Evolutionary conservation across 495 filamentous ascomycete species (phyloP), one percentile per base, ranked within the genome.

Genomic region (Annulohypoxylon stygium): DNA sequence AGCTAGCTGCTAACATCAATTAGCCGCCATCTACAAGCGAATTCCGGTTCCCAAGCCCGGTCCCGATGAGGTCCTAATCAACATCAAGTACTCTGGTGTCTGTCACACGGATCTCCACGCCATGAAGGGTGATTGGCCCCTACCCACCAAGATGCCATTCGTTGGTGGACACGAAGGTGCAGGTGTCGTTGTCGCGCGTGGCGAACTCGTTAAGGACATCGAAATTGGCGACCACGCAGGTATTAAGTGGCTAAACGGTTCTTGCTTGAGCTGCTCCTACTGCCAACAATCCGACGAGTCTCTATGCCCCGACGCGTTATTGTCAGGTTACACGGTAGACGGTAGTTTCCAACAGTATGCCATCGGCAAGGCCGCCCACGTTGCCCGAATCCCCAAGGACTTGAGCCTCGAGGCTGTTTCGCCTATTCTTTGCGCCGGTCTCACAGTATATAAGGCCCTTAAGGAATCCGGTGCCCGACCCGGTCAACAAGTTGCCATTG

Each of bases 111-210:
- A 94, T 77, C 83, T 93, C 23, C 92, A 96, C 83, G 93, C 93
- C 59, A 85, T 94, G 82, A 93, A 91, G 61, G 93, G 95, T 69
- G 92, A 97, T 83, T 97, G 94, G 93, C 94, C 95, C 10, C 80
- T 97, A 47, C 78, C 83, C 5, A 88, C 88, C 70, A 97, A 97
- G 83, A 81, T 92, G 18, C 92, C 93, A 12, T 86, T 97, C n/a
- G 91, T 98, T 45, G 94, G 95, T 75, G 95, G 95, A n/a, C 95
- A 98, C 82, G 94, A 97, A 82, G 95, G 92, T 65, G 93, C 94
- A 34, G 94, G 94, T 76, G 82, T 94, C 43, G 92, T 97, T 36
- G 94, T 97, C 18, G 93, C 93, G 25, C 86, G 86, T 62, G 94
- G 94, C 69, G 81, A 88, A 7, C 84, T 94, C 8, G 93, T 93